Evolutionary conservation across 257 asterid species (phyloP).

Genomic region (Nicotiana knightiana): DNA sequence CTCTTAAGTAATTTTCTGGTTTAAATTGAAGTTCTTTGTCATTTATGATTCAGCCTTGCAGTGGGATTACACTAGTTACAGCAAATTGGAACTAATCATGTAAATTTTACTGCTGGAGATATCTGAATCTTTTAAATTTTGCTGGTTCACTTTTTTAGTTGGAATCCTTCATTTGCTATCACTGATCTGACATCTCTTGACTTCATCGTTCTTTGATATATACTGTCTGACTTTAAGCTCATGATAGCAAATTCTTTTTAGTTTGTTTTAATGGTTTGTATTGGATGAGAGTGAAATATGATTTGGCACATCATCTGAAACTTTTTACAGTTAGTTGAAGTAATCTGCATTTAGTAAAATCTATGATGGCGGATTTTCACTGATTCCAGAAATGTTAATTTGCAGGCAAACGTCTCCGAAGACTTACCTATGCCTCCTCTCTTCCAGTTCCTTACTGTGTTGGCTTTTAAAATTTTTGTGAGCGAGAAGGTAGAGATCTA

Average conservation of each 20-base stretch:
- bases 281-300: background rate
- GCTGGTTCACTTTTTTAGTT: background rate
- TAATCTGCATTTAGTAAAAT: background rate
- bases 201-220: background rate
- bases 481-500: conserved; percentile 51
- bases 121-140: background rate
- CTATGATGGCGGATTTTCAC: conserved; percentile 5
- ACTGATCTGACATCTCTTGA: background rate
- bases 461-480: conserved; percentile 76
- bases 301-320: background rate
- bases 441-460: conserved; percentile 83
- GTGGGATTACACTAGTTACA: background rate
- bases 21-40: background rate
- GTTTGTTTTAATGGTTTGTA: background rate
- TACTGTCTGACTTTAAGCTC: background rate
- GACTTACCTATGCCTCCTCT: conserved; percentile 93
- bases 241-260: background rate
- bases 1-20: background rate
- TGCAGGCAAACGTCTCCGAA: conserved; percentile 60
- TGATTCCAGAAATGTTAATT: conserved; percentile 13
- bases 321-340: background rate
- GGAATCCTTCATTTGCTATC: background rate
- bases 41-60: background rate
- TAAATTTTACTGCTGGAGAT: background rate
- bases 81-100: background rate